Conservation (phyloP, 1,139 yeast species). For the Yamadazyma songkhlaensis region DNA sequence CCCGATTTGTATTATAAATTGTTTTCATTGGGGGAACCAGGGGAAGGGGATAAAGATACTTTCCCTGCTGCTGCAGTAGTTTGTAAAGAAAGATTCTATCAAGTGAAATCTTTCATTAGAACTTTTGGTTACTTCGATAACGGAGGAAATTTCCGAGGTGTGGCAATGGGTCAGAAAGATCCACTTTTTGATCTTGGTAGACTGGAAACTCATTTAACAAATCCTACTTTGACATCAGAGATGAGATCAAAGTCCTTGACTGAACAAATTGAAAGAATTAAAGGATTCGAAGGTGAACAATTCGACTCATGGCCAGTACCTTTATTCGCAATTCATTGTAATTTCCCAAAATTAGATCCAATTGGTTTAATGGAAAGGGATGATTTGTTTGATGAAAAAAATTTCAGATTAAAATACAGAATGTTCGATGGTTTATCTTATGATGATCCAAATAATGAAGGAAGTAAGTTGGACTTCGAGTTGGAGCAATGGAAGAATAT, state of each 20-base stretch:
- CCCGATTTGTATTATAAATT: constrained; percentile 52
- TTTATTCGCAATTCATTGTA: constrained; percentile 32
- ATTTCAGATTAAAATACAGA: constrained; percentile 22
- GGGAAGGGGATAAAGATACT: constrained; percentile 68
- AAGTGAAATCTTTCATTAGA: constrained; percentile 37
- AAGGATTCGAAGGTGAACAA: constrained; percentile 14
- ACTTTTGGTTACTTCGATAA: constrained; percentile 30
- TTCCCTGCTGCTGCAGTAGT: constrained; percentile 55
- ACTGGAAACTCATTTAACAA: constrained; percentile 4
- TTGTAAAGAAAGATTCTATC: constrained; percentile 46
- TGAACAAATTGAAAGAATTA: constrained; percentile 20
- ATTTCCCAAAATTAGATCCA: constrained; percentile 36
- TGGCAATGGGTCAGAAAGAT: constrained; percentile 40
- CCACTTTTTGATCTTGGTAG: constrained; percentile 35
- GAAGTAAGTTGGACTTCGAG: constrained; percentile 24
- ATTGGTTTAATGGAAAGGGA: constrained; percentile 20
- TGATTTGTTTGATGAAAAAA: constrained; percentile 19
- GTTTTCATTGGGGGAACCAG: constrained; percentile 55
- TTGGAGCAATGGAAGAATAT: constrained; percentile 29
- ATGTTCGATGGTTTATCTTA: constrained; percentile 23
- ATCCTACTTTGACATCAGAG: constrained; percentile 11
- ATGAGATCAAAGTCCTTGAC: constrained; percentile 4
- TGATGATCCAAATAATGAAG: constrained; percentile 8
- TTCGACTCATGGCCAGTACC: constrained; percentile 16
- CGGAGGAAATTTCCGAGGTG: constrained; percentile 27